Evolutionary conservation across 2,329 filamentous ascomycete genomes (phyloP).

Genomic region (Cordyceps pruinosa): DNA sequence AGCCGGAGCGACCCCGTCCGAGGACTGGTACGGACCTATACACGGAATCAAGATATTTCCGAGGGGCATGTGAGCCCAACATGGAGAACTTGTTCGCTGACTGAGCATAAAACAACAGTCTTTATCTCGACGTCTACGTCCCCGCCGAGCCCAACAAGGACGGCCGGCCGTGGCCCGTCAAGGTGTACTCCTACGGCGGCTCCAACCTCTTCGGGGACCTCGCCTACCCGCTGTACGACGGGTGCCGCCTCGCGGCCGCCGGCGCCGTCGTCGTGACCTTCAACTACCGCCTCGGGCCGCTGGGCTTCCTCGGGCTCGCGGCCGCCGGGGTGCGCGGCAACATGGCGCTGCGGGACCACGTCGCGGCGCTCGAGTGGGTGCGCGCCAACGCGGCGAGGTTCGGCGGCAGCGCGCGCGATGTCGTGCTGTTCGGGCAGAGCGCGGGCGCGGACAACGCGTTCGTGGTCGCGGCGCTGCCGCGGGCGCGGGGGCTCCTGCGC

Average conservation of each 20-base stretch:
- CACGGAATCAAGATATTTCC: not conserved
- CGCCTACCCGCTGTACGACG: conserved; percentile 15
- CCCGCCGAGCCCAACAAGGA: not conserved
- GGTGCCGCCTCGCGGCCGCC: conserved; percentile 17
- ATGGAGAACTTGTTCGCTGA: no score
- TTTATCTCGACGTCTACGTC: conserved; percentile 16
- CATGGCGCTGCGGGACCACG: not conserved
- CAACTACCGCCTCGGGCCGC: conserved; percentile 33
- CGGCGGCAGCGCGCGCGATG: not conserved
- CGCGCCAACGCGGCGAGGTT: conserved; percentile 6
- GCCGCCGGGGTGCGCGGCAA: conserved; percentile 16
- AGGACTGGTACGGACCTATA: conserved; percentile 16
- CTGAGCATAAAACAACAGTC: no score
- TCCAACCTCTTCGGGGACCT: conserved; percentile 12
- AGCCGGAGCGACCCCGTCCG: conserved; percentile 8
- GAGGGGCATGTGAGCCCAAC: no score
- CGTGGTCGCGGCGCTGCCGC: not conserved
- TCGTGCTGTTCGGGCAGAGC: conserved; percentile 3
- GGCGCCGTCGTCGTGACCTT: conserved; percentile 31
- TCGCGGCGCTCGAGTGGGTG: conserved; percentile 31
- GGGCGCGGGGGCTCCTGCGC: conserved; percentile 16
- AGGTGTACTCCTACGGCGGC: conserved; percentile 17
- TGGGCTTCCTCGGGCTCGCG: conserved; percentile 25
- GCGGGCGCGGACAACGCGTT: not conserved
- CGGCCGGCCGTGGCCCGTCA: conserved; percentile 14